phyloP scores from a whole-genome alignment of 805 yeast species.

The Kuraishia piskuri region DNA sequence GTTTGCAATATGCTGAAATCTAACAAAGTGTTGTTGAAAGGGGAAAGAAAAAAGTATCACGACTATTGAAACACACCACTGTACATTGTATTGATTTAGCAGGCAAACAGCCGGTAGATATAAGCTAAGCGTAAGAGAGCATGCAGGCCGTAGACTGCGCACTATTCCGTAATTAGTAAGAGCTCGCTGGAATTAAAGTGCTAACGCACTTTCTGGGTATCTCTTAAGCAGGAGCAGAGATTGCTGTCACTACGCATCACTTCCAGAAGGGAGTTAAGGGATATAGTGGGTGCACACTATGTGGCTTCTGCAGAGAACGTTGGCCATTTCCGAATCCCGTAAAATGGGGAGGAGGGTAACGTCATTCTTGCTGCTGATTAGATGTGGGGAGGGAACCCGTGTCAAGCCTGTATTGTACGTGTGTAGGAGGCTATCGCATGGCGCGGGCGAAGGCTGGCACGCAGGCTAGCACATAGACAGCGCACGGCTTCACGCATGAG shows the following conservation, averaged over 20 bases:
- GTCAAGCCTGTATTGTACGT: neutral
- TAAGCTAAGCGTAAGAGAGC: neutral
- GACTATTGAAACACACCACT: neutral
- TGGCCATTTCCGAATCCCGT: neutral
- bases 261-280: neutral
- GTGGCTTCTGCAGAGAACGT: neutral
- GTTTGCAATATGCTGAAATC: neutral
- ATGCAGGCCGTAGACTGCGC: neutral
- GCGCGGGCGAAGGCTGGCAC: too few relatives aligned
- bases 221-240: neutral
- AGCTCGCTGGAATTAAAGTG: neutral
- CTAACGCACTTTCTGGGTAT: neutral
- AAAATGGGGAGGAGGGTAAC: neutral
- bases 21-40: neutral
- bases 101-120: neutral
- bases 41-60: neutral
- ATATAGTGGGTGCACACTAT: neutral
- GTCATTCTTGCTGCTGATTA: neutral
- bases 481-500: neutral
- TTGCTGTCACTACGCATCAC: neutral
- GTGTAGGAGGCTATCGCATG: too few relatives aligned
- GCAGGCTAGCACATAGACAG: too few relatives aligned
- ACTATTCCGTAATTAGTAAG: neutral
- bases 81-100: neutral
- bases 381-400: neutral